phyloP scores from a whole-genome alignment of 176 grass and related monocot genomes.

The Oryza brachyantha region DNA sequence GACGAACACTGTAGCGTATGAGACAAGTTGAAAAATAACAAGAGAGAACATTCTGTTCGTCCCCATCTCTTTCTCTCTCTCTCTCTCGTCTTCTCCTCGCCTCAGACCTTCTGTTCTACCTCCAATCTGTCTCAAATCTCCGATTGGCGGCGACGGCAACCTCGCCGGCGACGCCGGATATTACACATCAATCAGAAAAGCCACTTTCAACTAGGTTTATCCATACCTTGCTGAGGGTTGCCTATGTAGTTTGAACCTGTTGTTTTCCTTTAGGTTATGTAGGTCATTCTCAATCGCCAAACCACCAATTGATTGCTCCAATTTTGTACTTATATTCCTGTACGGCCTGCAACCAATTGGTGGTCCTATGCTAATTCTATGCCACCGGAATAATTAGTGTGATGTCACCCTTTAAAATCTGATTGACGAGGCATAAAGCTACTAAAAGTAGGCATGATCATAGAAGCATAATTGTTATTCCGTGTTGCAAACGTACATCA shows the following conservation, averaged over 20 bases:
- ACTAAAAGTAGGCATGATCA: neutral
- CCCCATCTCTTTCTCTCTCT: too few relatives aligned
- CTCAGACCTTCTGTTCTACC: too few relatives aligned
- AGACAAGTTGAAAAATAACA: too few relatives aligned
- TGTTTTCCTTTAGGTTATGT: neutral
- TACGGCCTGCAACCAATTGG: neutral
- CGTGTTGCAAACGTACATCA: neutral
- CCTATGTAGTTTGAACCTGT: neutral
- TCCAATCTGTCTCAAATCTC: too few relatives aligned
- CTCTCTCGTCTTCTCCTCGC: too few relatives aligned
- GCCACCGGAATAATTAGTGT: neutral
- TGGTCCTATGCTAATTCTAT: conserved; percentile 20
- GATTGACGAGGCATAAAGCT: neutral
- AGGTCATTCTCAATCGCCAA: conserved; percentile 3
- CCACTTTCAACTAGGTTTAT: neutral
- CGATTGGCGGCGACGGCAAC: too few relatives aligned
- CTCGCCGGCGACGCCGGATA: too few relatives aligned
- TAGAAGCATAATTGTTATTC: neutral
- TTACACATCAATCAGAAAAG: too few relatives aligned
- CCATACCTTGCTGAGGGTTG: neutral
- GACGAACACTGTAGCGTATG: too few relatives aligned
- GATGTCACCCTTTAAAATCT: neutral
- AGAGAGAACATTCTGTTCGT: too few relatives aligned
- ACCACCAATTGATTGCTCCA: neutral
- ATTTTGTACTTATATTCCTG: neutral